Evolutionary conservation across 192 early-diverging fungal genomes (phyloP), one percentile per base, ranked within the genome.

Genomic region (Podila minutissima): DNA sequence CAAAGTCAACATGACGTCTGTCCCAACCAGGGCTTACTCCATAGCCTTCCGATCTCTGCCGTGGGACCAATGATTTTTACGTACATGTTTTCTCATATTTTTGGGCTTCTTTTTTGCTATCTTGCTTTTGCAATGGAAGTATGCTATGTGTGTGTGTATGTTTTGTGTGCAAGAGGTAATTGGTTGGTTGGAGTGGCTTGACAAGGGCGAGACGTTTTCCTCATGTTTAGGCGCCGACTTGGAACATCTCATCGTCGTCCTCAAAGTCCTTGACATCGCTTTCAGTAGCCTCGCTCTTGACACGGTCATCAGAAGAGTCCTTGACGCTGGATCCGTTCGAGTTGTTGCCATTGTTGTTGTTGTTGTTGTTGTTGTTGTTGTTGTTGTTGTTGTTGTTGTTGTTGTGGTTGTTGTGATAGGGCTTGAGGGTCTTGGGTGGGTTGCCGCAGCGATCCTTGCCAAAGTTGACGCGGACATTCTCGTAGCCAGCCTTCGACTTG

Each of bases 391-490:
- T 28, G 55, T 19, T 50, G 32, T 33, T 22, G 9, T 64, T 63
- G 12, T 8, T 63, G 49, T 59, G 58, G 31, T 53, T 72, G 28
- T 77, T 67, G 71, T 75, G 19, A 9, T 55, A 26, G 53, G 53
- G 24, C 53, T 55, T 55, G n/a, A 55, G 81, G 26, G 59, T 55
- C 28, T 92, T 79, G 6, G 92, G 90, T 20, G 92, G 87, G 60
- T 94, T 93, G 31, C 91, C 94, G 78, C 95, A 97, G 9, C 95
- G 91, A 78, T 97, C 95, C 71, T 95, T 95, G n/a, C 95, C 95
- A 84, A 86, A 97, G 66, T 89, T 91, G 77, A 97, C 86, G 49
- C 88, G 82, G 66, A 87, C 87, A 19, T 69, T 70, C 48, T 74
- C 83, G 71, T 94, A 94, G 33, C 88, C 91, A 29, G 91, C 87